Conservation (phyloP, 805 yeast genomes). For the Pichia kluyveri region DNA sequence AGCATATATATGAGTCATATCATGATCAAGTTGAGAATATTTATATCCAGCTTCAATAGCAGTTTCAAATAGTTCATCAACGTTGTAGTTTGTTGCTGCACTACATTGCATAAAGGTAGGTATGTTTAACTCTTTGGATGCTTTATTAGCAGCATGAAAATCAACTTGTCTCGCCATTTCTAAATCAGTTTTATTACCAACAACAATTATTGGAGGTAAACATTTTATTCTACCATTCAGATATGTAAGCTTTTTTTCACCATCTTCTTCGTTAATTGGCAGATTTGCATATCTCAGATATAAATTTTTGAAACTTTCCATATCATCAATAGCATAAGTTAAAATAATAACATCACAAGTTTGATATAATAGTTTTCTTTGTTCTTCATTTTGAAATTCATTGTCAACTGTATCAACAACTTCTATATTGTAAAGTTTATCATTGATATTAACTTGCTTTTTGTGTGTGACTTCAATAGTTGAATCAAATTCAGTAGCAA, state of each 20-base stretch:
- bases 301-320: conserved; percentile 9
- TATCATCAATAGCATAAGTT: conserved; percentile 40
- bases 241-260: conserved; percentile 1
- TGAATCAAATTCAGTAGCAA: conserved; percentile 17
- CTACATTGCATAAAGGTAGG: conserved; percentile 60
- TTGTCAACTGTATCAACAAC: conserved; percentile 86
- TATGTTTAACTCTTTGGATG: conserved; percentile 18
- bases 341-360: conserved; percentile 41
- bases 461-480: conserved; percentile 22
- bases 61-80: conserved; percentile 63
- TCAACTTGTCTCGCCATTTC: conserved; percentile 70
- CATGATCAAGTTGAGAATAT: conserved; percentile 7
- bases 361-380: conserved; percentile 10
- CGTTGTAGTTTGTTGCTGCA: conserved; percentile 67
- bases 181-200: conserved; percentile 72
- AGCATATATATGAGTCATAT: conserved; percentile 6
- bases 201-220: conserved; percentile 32
- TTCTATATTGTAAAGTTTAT: conserved; percentile 31
- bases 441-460: conserved; percentile 24
- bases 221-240: conserved; percentile 1
- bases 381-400: conserved; percentile 35
- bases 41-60: conserved; percentile 12
- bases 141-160: conserved; percentile 25
- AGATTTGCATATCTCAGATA: conserved; percentile 19
- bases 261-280: conserved; percentile 23